phyloP scores from a whole-genome alignment of 306 rosid species.

The Potentilla sterilis region DNA sequence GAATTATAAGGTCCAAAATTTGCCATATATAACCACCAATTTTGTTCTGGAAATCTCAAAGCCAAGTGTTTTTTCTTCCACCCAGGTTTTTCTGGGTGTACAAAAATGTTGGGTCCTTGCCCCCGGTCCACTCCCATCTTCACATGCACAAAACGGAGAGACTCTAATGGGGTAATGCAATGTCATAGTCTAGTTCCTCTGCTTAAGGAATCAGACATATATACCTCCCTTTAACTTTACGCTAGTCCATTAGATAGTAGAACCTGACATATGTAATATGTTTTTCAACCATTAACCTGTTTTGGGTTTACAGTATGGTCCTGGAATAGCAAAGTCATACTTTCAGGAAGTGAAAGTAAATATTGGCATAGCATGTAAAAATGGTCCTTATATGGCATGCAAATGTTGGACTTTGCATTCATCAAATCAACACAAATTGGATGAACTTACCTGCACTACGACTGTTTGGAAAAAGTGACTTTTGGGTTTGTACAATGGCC shows the following conservation, averaged over 20 bases:
- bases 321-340: neutral
- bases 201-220: neutral
- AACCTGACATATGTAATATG: neutral
- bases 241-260: neutral
- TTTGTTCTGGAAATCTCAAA: neutral
- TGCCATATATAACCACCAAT: neutral
- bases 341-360: neutral
- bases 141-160: neutral
- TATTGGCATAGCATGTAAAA: too few species aligned
- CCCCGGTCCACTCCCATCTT: neutral
- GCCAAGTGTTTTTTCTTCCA: neutral
- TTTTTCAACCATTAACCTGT: neutral
- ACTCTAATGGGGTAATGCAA: neutral
- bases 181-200: neutral
- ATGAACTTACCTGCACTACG: too few species aligned
- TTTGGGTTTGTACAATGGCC: too few species aligned
- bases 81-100: neutral
- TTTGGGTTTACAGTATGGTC: neutral
- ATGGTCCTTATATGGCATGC: too few species aligned
- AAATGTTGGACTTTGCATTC: too few species aligned
- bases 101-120: neutral
- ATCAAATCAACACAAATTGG: too few species aligned
- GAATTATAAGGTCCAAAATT: neutral
- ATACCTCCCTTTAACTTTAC: neutral
- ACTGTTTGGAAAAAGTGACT: too few species aligned